Conservation (phyloP, 2,329 filamentous ascomycete species). For the Uncinocarpus reesii region DNA sequence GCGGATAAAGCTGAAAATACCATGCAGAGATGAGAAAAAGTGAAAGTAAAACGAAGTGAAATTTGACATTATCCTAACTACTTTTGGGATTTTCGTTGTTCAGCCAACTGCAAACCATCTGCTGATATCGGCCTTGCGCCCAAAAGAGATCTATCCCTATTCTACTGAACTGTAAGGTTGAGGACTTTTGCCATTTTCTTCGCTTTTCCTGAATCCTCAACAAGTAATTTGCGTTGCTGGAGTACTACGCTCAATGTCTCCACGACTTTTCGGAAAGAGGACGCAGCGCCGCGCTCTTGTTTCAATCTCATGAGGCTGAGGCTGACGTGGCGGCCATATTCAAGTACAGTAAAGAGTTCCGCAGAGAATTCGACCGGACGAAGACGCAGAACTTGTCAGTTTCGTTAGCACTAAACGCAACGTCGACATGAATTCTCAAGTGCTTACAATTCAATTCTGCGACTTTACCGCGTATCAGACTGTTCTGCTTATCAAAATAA, state of each 20-base stretch:
- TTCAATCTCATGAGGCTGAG: constrained; percentile 77
- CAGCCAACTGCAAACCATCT: neutral
- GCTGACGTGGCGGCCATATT: constrained; percentile 66
- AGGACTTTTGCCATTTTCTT: constrained; percentile 54
- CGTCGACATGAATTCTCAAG: neutral
- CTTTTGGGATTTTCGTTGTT: too few species aligned
- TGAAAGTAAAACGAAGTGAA: too few species aligned
- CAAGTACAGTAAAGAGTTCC: constrained; percentile 80
- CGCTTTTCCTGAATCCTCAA: constrained; percentile 55
- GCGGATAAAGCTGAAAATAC: too few species aligned
- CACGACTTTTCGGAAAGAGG: constrained; percentile 74
- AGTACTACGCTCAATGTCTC: constrained; percentile 64
- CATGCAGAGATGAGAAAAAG: too few species aligned
- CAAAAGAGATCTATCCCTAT: too few species aligned
- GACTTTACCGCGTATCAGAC: constrained; percentile 69
- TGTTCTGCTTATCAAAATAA: constrained; percentile 65
- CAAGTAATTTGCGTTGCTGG: constrained; percentile 53
- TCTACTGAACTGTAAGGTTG: neutral
- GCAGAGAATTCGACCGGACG: constrained; percentile 81
- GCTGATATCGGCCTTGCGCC: too few species aligned
- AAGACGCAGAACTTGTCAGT: constrained; percentile 56
- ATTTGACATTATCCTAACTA: neutral
- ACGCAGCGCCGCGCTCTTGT: constrained; percentile 83
- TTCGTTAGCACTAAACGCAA: neutral
- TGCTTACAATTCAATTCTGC: constrained; percentile 65